Evolutionary conservation across 106 monocot genomes (phyloP).

Genomic region (Phalaenopsis aphrodite): DNA sequence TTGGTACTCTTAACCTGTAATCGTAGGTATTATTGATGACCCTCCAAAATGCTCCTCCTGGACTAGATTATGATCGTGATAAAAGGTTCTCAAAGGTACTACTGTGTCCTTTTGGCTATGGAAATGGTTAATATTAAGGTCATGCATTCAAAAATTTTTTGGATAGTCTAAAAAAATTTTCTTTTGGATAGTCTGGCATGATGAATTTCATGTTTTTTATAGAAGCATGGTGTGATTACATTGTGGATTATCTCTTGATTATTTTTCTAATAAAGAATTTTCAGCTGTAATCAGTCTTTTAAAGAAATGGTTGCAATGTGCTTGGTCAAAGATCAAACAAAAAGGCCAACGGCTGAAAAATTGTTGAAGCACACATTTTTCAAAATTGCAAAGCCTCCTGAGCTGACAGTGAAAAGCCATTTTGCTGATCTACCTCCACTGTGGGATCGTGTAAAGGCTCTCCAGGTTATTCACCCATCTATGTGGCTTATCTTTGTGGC

Average conservation of each 20-base stretch:
- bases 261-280: conserved; percentile 53
- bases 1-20: neutral
- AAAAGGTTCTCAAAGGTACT: conserved; percentile 59
- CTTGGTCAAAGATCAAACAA: conserved; percentile 97
- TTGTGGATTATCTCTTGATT: conserved; percentile 7
- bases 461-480: conserved; percentile 50
- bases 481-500: neutral
- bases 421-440: conserved; percentile 71
- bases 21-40: conserved; percentile 53
- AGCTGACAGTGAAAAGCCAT: conserved; percentile 57
- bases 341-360: conserved; percentile 93
- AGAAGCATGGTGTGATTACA: conserved; percentile 2
- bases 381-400: conserved; percentile 74
- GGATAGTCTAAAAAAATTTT: neutral
- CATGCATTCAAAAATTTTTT: neutral
- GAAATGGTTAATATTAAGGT: conserved; percentile 8
- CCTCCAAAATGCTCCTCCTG: conserved; percentile 63
- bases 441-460: conserved; percentile 89
- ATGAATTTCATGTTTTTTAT: neutral
- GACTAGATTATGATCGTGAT: conserved; percentile 53
- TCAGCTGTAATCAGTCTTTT: conserved; percentile 83
- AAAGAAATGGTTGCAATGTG: conserved; percentile 99
- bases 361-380: conserved; percentile 88
- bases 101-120: conserved; percentile 3
- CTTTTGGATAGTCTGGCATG: neutral